A percentile compares a stretch with the other conserved stretches of the same genome.
These are phyloP conservation scores for Planoprotostelium fungivorum DNA, from an alignment of 78 protist genomes.

Conservation along the genomic window DNA sequence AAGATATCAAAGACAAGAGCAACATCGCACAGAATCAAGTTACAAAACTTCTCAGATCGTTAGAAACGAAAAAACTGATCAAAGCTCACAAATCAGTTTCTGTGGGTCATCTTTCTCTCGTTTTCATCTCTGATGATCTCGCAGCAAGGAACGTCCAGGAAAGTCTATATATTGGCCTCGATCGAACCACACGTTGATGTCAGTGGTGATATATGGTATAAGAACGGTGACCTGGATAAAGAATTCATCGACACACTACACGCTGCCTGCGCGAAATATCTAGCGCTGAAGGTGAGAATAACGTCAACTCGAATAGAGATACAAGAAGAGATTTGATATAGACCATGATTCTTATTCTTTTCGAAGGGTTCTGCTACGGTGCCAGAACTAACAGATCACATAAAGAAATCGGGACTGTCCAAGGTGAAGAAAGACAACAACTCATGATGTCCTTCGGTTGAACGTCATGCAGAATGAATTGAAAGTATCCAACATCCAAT, in stretches of 20 bases:
- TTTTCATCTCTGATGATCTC: not conserved
- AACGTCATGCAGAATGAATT: not conserved
- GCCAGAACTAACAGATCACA: not conserved
- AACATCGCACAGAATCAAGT: slow-evolving; percentile 56
- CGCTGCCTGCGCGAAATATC: slow-evolving; percentile 9
- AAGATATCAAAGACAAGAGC: not conserved
- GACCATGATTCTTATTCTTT: slow-evolving; percentile 15
- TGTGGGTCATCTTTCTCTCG: not conserved
- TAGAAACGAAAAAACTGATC: slow-evolving; percentile 54
- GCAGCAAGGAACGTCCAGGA: slow-evolving; percentile 30
- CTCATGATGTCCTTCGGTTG: not conserved
- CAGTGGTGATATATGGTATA: slow-evolving; percentile 62
- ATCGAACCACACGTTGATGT: slow-evolving; percentile 61
- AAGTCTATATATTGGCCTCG: slow-evolving; percentile 62
- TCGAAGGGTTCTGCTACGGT: slow-evolving; percentile 27
- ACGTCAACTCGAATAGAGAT: too few relatives aligned
- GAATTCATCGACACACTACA: slow-evolving; percentile 35
- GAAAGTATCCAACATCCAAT: not conserved
- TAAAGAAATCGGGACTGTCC: not conserved
- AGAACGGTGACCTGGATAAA: slow-evolving; percentile 31
- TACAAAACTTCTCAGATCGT: slow-evolving; percentile 39
- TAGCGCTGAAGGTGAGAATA: slow-evolving; percentile 32
- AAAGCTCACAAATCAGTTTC: slow-evolving; percentile 57
- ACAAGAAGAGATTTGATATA: too few relatives aligned
- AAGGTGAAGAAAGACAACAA: not conserved